Evolutionary conservation across 768 basidiomycete species (phyloP).

Genomic region (Trichaptum fuscoviolaceum): DNA sequence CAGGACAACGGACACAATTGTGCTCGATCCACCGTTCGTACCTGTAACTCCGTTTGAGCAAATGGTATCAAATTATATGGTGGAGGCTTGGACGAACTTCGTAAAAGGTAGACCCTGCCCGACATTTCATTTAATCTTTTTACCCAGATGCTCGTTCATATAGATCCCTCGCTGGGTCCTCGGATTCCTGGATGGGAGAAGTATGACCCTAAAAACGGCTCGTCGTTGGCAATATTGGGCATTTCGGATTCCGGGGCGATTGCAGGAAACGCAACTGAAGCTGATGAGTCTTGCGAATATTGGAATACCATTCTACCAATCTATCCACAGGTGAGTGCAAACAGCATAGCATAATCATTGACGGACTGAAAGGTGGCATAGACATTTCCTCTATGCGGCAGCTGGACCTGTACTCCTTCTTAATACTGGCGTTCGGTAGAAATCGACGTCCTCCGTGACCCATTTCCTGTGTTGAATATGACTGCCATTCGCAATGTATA

Average conservation of each 20-base stretch:
- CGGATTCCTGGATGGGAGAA: conserved; percentile 19
- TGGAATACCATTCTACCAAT: conserved; percentile 19
- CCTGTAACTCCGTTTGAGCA: conserved; percentile 20
- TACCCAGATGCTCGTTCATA: neutral
- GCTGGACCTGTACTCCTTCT: conserved; percentile 15
- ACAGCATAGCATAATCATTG: neutral
- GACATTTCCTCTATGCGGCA: conserved; percentile 21
- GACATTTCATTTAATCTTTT: neutral
- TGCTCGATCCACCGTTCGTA: conserved; percentile 16
- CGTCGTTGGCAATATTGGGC: conserved; percentile 19
- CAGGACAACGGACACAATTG: conserved; percentile 11
- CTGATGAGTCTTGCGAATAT: conserved; percentile 18
- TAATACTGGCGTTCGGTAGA: neutral
- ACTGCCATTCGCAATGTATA: no score
- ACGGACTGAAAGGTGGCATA: conserved; percentile 4
- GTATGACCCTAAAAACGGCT: conserved; percentile 18
- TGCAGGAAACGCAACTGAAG: conserved; percentile 17
- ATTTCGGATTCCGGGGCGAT: conserved; percentile 18
- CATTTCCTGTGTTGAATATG: no score
- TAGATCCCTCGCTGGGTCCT: conserved; percentile 20
- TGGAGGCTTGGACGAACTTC: conserved; percentile 25
- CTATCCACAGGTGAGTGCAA: conserved; percentile 17
- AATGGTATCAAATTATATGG: conserved; percentile 22
- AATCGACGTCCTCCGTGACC: neutral
- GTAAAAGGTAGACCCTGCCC: conserved; percentile 17